Evolutionary conservation across 306 rosid genomes (phyloP).

Genomic region (Prunus salicina): DNA sequence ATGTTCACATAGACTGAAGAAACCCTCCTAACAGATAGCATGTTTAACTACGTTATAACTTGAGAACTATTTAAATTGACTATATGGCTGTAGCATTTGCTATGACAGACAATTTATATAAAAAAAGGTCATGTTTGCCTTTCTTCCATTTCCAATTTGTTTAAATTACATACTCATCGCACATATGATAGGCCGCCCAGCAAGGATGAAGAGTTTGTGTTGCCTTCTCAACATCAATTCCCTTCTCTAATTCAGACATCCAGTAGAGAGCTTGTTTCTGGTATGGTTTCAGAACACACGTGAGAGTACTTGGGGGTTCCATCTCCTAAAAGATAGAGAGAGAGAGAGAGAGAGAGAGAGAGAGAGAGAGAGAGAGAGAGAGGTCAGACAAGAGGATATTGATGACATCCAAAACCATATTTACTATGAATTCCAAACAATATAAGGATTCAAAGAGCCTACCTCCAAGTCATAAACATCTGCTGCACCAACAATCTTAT

Average conservation of each 20-base stretch:
- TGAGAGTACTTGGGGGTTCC: conserved; percentile 57
- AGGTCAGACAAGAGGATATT: background rate
- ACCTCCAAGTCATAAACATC: conserved; percentile 79
- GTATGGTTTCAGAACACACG: conserved; percentile 68
- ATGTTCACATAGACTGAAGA: conserved; percentile 61
- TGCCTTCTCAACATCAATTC: conserved; percentile 50
- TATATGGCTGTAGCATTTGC: background rate
- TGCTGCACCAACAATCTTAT: conserved; percentile 67
- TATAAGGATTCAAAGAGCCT: conserved; percentile 3
- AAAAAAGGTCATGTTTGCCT: background rate
- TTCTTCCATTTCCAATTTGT: background rate
- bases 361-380: background rate
- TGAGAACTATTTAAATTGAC: background rate
- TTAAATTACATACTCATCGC: conserved; percentile 57
- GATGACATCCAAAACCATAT: conserved; percentile 1
- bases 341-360: background rate
- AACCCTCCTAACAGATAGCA: conserved; percentile 45
- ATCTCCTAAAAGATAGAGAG: conserved; percentile 50
- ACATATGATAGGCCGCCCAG: conserved; percentile 74
- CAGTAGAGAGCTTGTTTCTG: conserved; percentile 87
- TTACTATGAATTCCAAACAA: background rate
- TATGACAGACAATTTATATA: background rate
- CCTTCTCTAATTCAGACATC: conserved; percentile 82
- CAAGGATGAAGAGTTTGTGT: conserved; percentile 74
- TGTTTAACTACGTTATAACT: background rate